A percentile compares a stretch with the other conserved stretches of the same genome.
phyloP scores from a whole-genome alignment of 1,284 basidiomycete genomes.

The Microbotryum lychnidis-dioicae region DNA sequence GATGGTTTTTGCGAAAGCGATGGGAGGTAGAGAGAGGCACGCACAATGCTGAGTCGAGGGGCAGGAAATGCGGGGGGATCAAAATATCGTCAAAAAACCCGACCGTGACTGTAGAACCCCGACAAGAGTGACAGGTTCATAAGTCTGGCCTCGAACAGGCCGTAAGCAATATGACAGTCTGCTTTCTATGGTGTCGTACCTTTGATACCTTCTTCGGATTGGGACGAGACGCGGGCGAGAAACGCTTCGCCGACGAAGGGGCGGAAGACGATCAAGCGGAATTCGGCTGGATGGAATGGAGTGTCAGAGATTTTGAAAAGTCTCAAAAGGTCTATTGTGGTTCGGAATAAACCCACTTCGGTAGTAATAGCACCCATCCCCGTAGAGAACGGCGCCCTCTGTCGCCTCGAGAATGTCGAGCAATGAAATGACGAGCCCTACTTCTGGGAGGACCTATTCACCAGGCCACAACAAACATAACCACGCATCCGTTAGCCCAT shows the following conservation, averaged over 20 bases:
- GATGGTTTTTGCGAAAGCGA: neutral
- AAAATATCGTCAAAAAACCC: constrained; percentile 94
- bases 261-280: constrained; percentile 81
- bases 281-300: constrained; percentile 54
- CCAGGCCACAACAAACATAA: neutral
- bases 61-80: constrained; percentile 56
- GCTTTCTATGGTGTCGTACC: constrained; percentile 46
- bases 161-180: too few species aligned
- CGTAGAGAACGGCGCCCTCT: constrained; percentile 87
- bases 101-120: constrained; percentile 56
- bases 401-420: constrained; percentile 79
- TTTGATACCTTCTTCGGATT: constrained; percentile 71
- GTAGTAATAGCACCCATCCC: constrained; percentile 91
- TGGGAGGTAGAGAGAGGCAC: constrained; percentile 34
- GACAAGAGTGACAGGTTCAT: neutral
- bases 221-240: constrained; percentile 75
- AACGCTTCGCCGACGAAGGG: constrained; percentile 87
- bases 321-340: neutral
- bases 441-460: constrained; percentile 66
- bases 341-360: constrained; percentile 53
- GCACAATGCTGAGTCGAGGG: constrained; percentile 68
- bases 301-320: neutral
- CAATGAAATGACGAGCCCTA: constrained; percentile 80
- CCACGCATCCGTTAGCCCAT: neutral
- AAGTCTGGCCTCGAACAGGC: neutral